Base-by-base conservation (phyloP, 1,284 basidiomycete species). In the Wolfiporia cocos region DNA sequence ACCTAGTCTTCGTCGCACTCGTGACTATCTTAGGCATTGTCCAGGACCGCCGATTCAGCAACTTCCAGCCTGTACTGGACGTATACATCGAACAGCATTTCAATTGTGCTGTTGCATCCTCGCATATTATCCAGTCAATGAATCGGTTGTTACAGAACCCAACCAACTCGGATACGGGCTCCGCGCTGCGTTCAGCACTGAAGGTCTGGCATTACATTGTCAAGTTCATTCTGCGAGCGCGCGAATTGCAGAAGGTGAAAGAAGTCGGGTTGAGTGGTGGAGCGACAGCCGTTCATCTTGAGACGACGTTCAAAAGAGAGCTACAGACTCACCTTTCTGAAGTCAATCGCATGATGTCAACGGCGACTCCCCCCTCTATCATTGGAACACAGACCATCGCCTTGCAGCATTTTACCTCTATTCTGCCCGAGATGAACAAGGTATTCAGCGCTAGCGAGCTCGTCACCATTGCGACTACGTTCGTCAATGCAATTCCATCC, bases 171-270 rank as follows among this genome's bases (percentile, higher is more conserved):
- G 90, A 93, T 23, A 81, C 76, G 3, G 90, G 86, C 0, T 82
- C 85, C 18, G 73, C 78, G 14, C 74, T 97, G 41, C 83, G 94
- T 29, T 81, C 92, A 1, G 86, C 92, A 11, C 73, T 99, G 52
- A 97, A 97, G 62, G 94, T 98, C 17, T 96, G 93, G 91, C 87
- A 93, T 54, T 92, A 95, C 57, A 80, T 98, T 51, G 92, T 97
- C 78, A 89, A 90, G 59, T 92, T 98, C 63, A 88, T 97, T 52
- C 81, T 90, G 6, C 78, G 89, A 18, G 85, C 92, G 4, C 72
- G 93, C 30, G 91, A 95, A 57, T 64, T 97, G 28, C 92, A 96
- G 62, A 87, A 91, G 54, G 70, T 73, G 4, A 86, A 84, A 50
- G 89, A 92, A 42, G 62, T 82, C 21, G 81, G 82, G 0, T 81